Base-by-base conservation (phyloP, 164 flowering plant genomes). In the Kingdonia uniflora region DNA sequence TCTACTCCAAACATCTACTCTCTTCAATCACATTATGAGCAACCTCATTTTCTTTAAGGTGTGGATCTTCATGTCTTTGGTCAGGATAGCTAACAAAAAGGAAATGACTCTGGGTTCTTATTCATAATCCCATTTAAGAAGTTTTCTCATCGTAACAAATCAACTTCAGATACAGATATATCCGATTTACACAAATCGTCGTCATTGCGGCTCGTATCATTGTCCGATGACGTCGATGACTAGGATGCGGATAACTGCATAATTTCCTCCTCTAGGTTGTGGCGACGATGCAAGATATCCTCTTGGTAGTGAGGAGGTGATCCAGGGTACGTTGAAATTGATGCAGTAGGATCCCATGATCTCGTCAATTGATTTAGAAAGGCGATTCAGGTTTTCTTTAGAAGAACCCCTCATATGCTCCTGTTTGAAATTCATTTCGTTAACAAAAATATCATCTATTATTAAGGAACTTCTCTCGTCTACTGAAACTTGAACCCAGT, bases 221-320 rank as follows among this genome's bases (percentile, higher is more conserved):
- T 88, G 54, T 86, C 91, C 56, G 95, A 82, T 42, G 95, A 88
- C 38, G 73, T 81, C 51, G 71, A 79, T 20, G 94, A 85, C 64
- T 63, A 80, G 21, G 96, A 85, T 10, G 90, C 87, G 52, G 98
- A 80, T 11, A 83, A 67, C 71, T 85, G 92, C 74, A 85, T 51
- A 65, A 79, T 67, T 66, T 91, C 96, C 65, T 87, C 92, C 62
- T 78, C 95, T 47, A 87, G 65, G 61, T 76, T 73, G 12, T 84
- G 81, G 42, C 95, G 94, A 15, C 88, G 94, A 55, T 82, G 87
- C 62, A 92, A 66, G 55, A 92, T 74, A 64, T 80, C 94, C 69
- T 77, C 80, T 65, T 74, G 73, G 70, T 84, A 92, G 51, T 86
- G 91, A 59, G 98, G 96, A 7, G 98, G 96, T 17, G 96, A 92